These are phyloP conservation scores for Russula ochroleuca DNA, from an alignment of 768 basidiomycete genomes.

Conservation along the genomic window DNA sequence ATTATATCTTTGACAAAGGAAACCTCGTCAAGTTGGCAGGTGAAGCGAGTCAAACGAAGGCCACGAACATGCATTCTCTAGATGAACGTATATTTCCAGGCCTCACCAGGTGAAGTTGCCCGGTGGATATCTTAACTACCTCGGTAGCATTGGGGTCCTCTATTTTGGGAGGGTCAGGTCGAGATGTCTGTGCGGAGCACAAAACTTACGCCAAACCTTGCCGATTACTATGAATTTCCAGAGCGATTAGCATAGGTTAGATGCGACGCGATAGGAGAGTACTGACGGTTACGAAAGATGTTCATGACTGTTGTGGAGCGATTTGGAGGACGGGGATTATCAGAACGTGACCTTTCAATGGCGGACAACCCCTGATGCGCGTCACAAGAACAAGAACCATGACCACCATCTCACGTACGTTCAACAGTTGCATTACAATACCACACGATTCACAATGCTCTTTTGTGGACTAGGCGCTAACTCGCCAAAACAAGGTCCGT, in stretches of 20 bases:
- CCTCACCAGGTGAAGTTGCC: conserved; percentile 86
- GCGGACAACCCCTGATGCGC: conserved; percentile 1
- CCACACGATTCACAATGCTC: not conserved
- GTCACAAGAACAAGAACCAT: conserved; percentile 4
- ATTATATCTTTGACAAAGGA: conserved; percentile 61
- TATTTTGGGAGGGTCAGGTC: conserved; percentile 37
- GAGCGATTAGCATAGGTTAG: conserved; percentile 29
- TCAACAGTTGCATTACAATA: not conserved
- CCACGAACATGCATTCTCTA: conserved; percentile 91
- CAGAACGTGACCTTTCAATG: conserved; percentile 20
- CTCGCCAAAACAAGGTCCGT: not conserved
- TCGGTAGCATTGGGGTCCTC: conserved; percentile 94
- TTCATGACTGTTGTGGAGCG: conserved; percentile 56
- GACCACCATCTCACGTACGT: conserved; percentile 10
- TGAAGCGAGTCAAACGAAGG: not conserved
- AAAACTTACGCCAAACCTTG: conserved; percentile 87
- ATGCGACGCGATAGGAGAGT: conserved; percentile 16
- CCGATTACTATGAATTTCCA: conserved; percentile 52
- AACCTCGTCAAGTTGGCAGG: not conserved
- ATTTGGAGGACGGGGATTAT: conserved; percentile 21
- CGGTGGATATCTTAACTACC: conserved; percentile 89
- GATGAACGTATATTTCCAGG: conserved; percentile 88
- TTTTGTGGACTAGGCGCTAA: not conserved
- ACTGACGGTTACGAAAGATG: conserved; percentile 77
- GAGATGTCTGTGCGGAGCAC: conserved; percentile 13